These are phyloP conservation scores for Heterotrichella gracilis DNA, from an alignment of 352 stramenopile genomes.

Conservation along the genomic window DNA sequence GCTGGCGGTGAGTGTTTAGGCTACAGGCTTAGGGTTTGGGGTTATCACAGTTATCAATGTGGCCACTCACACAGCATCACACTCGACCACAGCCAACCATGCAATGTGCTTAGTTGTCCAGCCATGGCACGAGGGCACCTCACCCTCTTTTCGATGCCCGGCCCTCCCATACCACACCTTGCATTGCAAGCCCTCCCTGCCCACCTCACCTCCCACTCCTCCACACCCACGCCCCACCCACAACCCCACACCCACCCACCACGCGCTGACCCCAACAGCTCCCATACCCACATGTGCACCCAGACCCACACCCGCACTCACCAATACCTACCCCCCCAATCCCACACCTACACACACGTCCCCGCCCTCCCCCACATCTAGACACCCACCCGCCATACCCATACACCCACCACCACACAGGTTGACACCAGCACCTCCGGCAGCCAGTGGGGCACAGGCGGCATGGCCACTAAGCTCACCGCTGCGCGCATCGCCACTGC, in stretches of 20 bases:
- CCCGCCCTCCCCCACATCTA: not conserved
- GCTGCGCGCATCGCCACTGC: conserved; percentile 16
- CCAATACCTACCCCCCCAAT: not conserved
- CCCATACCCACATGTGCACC: not conserved
- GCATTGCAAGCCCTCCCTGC: no score
- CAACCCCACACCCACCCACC: no score
- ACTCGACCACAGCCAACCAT: no score
- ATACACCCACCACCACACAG: not conserved
- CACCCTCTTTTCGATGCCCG: no score
- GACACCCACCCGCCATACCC: not conserved
- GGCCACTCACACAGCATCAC: no score
- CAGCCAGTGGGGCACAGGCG: conserved; percentile 16
- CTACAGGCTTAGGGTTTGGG: not conserved
- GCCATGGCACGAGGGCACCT: no score
- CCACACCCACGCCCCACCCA: no score
- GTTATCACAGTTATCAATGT: no score
- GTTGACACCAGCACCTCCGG: not conserved
- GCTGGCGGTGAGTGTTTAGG: not conserved
- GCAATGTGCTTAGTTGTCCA: no score
- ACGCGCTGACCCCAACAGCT: no score
- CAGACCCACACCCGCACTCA: not conserved
- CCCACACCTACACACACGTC: not conserved
- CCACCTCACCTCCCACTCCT: no score
- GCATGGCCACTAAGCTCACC: conserved; percentile 17
- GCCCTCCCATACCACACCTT: no score